Evolutionary conservation across 2,329 filamentous ascomycete species (phyloP).

Genomic region (Cladosporium sp.): DNA sequence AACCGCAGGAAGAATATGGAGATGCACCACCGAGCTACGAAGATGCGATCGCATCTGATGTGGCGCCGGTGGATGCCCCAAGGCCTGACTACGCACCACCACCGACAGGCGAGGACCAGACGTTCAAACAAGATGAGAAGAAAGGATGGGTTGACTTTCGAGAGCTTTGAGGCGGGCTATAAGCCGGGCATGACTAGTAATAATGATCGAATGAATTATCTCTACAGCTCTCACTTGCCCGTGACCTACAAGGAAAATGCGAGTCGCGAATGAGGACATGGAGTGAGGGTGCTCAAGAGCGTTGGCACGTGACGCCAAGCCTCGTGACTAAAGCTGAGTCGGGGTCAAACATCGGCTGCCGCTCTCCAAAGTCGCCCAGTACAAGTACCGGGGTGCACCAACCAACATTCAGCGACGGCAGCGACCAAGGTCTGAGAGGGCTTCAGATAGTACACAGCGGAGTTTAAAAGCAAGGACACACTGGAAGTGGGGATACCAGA

Average conservation of each 20-base stretch:
- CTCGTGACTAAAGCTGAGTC: background rate
- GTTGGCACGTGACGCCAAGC: constrained; percentile 8
- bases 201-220: background rate
- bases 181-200: no score
- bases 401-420: constrained; percentile 8
- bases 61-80: constrained; percentile 66
- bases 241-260: no score
- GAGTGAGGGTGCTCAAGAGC: background rate
- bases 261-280: no score
- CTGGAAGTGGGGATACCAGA: background rate
- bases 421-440: constrained; percentile 4
- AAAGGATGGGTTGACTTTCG: constrained; percentile 9
- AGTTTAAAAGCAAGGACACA: constrained; percentile 8
- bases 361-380: constrained; percentile 6
- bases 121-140: constrained; percentile 7
- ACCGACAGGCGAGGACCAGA: constrained; percentile 24
- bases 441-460: constrained; percentile 3
- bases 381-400: constrained; percentile 8
- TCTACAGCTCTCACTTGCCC: no score
- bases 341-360: constrained; percentile 5
- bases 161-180: background rate
- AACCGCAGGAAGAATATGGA: constrained; percentile 40
- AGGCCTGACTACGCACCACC: constrained; percentile 58
- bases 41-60: constrained; percentile 75
- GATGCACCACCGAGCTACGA: constrained; percentile 94